phyloP scores from a whole-genome alignment of 2,329 filamentous ascomycete genomes.

The Clarireedia hainanense region DNA sequence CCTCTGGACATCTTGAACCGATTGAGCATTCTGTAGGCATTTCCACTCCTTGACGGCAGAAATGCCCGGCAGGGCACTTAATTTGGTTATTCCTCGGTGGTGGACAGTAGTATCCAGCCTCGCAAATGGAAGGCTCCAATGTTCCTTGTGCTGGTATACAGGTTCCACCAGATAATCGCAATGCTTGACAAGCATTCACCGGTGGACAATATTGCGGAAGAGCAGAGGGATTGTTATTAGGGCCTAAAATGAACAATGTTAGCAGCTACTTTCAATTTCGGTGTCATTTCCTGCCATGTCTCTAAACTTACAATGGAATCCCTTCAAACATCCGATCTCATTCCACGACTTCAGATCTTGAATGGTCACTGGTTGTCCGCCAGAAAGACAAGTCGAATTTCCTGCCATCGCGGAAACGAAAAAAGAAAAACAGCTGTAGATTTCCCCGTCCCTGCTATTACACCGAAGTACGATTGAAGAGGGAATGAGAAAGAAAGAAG shows the following conservation, averaged over 20 bases:
- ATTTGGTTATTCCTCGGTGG: slow-evolving; percentile 33
- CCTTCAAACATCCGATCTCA: background rate
- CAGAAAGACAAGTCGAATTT: slow-evolving; percentile 6
- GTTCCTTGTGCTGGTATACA: slow-evolving; percentile 14
- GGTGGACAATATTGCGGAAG: slow-evolving; percentile 24
- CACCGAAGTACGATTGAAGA: background rate
- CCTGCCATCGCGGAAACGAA: background rate
- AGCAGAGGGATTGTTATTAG: slow-evolving; percentile 3
- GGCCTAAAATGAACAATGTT: background rate
- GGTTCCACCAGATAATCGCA: slow-evolving; percentile 13
- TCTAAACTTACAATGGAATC: slow-evolving; percentile 4
- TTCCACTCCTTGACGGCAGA: slow-evolving; percentile 43
- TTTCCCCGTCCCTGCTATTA: background rate
- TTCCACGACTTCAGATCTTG: slow-evolving; percentile 4
- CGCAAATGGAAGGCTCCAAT: slow-evolving; percentile 45
- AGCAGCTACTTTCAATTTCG: background rate
- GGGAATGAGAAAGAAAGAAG: background rate
- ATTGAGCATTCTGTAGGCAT: slow-evolving; percentile 39
- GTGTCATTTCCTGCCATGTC: background rate
- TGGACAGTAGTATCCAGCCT: slow-evolving; percentile 42
- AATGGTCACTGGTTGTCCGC: slow-evolving; percentile 1
- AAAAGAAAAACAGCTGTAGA: background rate
- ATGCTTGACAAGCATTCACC: slow-evolving; percentile 12
- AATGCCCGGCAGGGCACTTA: slow-evolving; percentile 39
- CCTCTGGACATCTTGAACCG: slow-evolving; percentile 40